phyloP scores from a whole-genome alignment of 441 rosid species.

The Rhodomyrtus psidioides region DNA sequence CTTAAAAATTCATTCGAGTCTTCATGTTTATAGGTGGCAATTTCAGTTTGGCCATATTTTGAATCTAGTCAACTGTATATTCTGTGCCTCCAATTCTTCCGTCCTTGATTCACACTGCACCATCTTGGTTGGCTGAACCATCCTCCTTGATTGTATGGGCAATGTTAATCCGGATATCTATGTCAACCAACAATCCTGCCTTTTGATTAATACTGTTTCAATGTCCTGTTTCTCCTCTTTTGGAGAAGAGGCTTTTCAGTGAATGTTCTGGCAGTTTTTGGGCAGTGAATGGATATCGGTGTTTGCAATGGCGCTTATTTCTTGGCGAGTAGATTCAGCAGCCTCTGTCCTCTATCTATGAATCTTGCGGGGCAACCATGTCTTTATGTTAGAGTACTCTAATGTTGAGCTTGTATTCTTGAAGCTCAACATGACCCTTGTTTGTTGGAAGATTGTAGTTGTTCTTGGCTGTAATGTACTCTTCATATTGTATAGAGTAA shows the following conservation, averaged over 20 bases:
- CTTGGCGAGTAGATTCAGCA: background rate
- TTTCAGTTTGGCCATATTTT: background rate
- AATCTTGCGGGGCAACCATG: background rate
- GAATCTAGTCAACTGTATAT: background rate
- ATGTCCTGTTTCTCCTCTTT: background rate
- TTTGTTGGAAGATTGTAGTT: background rate
- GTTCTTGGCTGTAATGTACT: background rate
- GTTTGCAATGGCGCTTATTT: background rate
- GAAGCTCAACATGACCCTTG: background rate
- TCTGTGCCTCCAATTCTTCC: background rate
- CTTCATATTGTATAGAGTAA: background rate
- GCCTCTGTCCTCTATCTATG: background rate
- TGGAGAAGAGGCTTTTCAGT: background rate
- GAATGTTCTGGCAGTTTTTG: background rate
- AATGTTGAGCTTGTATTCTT: background rate
- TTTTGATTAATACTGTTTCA: background rate
- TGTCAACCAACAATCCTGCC: background rate
- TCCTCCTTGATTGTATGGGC: background rate
- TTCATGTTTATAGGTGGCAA: background rate
- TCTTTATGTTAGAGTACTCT: background rate
- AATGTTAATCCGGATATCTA: background rate
- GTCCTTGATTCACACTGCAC: background rate
- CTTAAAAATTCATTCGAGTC: background rate
- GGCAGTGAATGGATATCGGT: background rate
- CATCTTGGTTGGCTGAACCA: background rate